Evolutionary conservation across 129 eudicot genomes (phyloP).

Genomic region (Dittrichia graveolens): DNA sequence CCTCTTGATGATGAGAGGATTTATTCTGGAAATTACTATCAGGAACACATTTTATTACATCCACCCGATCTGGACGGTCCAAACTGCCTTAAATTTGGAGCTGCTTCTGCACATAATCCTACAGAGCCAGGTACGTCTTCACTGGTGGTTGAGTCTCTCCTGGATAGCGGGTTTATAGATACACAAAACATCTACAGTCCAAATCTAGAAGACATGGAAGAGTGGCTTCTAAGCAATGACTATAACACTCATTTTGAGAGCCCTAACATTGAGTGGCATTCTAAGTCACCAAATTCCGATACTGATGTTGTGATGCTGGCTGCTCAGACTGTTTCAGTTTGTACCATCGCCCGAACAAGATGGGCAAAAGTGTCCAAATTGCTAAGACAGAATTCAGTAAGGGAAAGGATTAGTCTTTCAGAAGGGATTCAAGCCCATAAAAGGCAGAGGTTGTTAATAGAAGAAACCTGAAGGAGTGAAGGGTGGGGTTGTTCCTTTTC

Average conservation of each 20-base stretch:
- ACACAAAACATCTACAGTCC: not conserved
- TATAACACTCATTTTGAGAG: slow-evolving; percentile 13
- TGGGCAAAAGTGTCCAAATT: slow-evolving; percentile 31
- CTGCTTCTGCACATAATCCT: not conserved
- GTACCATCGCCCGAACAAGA: slow-evolving; percentile 17
- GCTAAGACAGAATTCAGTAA: slow-evolving; percentile 28
- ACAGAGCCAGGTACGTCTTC: slow-evolving; percentile 32
- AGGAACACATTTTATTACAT: not conserved
- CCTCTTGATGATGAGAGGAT: slow-evolving; percentile 29
- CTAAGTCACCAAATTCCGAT: slow-evolving; percentile 24
- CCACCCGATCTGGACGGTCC: slow-evolving; percentile 1
- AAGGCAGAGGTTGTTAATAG: slow-evolving; percentile 24
- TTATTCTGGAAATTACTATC: not conserved
- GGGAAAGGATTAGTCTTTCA: slow-evolving; percentile 30
- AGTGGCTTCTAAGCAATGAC: not conserved
- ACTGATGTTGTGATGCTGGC: not conserved
- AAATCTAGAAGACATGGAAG: not conserved
- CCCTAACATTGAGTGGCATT: slow-evolving; percentile 20
- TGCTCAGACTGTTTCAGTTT: slow-evolving; percentile 14
- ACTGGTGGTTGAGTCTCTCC: not conserved
- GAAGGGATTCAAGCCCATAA: slow-evolving; percentile 33
- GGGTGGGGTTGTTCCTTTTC: too few relatives aligned
- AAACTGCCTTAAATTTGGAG: not conserved
- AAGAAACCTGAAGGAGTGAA: not conserved
- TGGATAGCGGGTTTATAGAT: not conserved